A percentile compares a stretch with the other conserved stretches of the same genome.
Evolutionary conservation across 192 early-diverging fungal genomes (phyloP).

Genomic region (Phlyctochytrium bullatum): DNA sequence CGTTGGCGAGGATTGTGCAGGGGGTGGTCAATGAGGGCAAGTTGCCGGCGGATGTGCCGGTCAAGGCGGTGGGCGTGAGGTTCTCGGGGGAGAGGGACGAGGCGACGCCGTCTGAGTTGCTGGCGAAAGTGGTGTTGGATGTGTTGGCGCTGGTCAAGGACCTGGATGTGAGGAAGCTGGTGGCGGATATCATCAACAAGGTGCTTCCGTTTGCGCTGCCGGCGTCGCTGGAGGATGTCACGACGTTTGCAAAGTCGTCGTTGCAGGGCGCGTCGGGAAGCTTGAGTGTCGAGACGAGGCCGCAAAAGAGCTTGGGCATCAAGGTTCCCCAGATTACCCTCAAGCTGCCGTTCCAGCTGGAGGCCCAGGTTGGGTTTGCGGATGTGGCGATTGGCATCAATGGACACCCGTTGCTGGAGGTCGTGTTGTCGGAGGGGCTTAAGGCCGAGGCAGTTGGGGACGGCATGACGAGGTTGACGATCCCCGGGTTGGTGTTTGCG

Average conservation of each 20-base stretch:
- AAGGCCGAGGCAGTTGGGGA: not conserved
- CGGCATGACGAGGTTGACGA: not conserved
- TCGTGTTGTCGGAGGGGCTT: not conserved
- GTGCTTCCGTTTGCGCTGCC: not conserved
- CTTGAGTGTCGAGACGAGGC: not conserved
- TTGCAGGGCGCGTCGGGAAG: not conserved
- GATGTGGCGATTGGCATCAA: not conserved
- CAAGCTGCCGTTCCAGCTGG: not conserved
- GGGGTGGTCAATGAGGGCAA: too few relatives aligned
- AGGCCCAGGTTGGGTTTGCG: not conserved
- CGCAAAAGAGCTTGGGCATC: not conserved
- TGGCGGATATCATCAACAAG: not conserved
- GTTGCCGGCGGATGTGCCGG: too few relatives aligned
- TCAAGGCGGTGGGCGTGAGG: too few relatives aligned
- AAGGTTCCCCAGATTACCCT: not conserved
- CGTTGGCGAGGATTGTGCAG: too few relatives aligned
- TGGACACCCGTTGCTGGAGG: not conserved
- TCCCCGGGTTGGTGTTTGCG: not conserved
- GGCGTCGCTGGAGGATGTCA: not conserved
- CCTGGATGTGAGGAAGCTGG: not conserved
- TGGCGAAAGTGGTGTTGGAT: not conserved
- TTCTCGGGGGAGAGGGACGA: too few relatives aligned
- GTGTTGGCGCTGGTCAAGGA: not conserved
- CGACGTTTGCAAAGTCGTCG: not conserved
- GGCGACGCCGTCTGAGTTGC: not conserved